A percentile compares a stretch with the other conserved stretches of the same genome.
Conservation (phyloP, 2,329 filamentous ascomycete species). For the Penicillium sp. region DNA sequence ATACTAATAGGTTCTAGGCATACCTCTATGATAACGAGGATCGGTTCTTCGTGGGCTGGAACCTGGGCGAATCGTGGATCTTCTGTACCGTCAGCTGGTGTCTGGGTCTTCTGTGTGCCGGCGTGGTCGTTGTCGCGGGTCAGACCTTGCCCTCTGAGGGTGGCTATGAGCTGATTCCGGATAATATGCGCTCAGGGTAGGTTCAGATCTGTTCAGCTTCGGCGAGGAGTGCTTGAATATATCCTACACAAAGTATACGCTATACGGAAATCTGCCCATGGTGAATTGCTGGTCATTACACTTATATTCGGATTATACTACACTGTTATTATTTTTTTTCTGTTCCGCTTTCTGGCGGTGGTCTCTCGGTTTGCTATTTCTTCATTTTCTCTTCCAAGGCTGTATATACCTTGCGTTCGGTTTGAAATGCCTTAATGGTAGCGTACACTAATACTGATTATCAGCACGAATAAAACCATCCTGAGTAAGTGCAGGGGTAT, state of each 20-base stretch:
- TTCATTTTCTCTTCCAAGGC: not conserved
- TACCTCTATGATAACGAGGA: conserved; percentile 79
- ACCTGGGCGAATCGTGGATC: conserved; percentile 71
- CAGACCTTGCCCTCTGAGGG: conserved; percentile 71
- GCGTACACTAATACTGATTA: conserved; percentile 7
- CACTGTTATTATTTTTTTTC: not conserved
- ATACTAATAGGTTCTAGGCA: conserved; percentile 49
- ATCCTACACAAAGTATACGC: not conserved
- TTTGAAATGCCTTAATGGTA: conserved; percentile 1
- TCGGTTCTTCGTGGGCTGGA: conserved; percentile 78
- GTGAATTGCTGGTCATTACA: not conserved
- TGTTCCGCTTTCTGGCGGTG: conserved; percentile 1
- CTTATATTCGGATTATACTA: not conserved
- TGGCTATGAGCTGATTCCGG: conserved; percentile 73
- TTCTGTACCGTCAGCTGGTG: conserved; percentile 62
- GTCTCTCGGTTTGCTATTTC: conserved; percentile 1
- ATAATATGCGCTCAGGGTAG: conserved; percentile 23
- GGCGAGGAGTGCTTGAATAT: conserved; percentile 1
- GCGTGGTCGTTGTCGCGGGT: conserved; percentile 61
- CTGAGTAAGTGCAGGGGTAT: no score
- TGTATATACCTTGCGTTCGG: conserved; percentile 4
- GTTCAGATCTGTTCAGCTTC: conserved; percentile 1
- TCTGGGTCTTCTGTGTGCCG: conserved; percentile 49
- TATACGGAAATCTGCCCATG: not conserved
- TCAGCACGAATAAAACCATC: not conserved